Percentiles rank a stretch among this genome's conserved stretches.
These are phyloP conservation scores for Byssochlamys sp. DNA, from an alignment of 2,329 filamentous ascomycete genomes.

Conservation along the genomic window DNA sequence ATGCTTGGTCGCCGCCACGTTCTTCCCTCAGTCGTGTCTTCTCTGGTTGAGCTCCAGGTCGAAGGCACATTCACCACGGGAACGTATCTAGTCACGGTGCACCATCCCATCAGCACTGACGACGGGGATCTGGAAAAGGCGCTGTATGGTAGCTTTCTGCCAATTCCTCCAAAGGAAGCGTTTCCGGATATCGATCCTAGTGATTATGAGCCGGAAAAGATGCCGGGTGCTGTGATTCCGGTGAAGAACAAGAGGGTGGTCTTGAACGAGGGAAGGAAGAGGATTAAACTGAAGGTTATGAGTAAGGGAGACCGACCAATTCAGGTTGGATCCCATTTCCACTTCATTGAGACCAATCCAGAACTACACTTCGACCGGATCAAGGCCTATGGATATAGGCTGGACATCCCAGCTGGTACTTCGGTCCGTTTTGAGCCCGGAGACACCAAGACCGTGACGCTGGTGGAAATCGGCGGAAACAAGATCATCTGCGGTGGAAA, in stretches of 20 bases:
- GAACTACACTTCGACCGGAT: slow-evolving; percentile 78
- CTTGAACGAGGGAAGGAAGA: slow-evolving; percentile 64
- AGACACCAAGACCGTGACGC: slow-evolving; percentile 76
- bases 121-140: slow-evolving; percentile 80
- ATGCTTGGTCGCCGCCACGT: slow-evolving; percentile 93
- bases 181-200: slow-evolving; percentile 58
- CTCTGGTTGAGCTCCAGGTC: slow-evolving; percentile 76
- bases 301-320: slow-evolving; percentile 83
- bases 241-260: slow-evolving; percentile 57
- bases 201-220: slow-evolving; percentile 57
- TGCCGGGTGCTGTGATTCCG: slow-evolving; percentile 70
- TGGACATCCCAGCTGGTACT: slow-evolving; percentile 85
- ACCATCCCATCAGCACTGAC: slow-evolving; percentile 75
- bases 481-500: slow-evolving; percentile 79
- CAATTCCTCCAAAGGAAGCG: slow-evolving; percentile 57
- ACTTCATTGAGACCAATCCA: slow-evolving; percentile 91
- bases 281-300: slow-evolving; percentile 66
- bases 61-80: slow-evolving; percentile 87
- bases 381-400: slow-evolving; percentile 69
- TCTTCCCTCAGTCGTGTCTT: slow-evolving; percentile 67
- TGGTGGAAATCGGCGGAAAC: slow-evolving; percentile 79
- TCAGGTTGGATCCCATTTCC: slow-evolving; percentile 87
- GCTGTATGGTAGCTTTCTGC: slow-evolving; percentile 83
- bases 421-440: slow-evolving; percentile 90
- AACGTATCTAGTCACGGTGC: slow-evolving; percentile 88